Base-by-base conservation (phyloP, 2,329 filamentous ascomycete species). In the Calonectria hongkongensis region DNA sequence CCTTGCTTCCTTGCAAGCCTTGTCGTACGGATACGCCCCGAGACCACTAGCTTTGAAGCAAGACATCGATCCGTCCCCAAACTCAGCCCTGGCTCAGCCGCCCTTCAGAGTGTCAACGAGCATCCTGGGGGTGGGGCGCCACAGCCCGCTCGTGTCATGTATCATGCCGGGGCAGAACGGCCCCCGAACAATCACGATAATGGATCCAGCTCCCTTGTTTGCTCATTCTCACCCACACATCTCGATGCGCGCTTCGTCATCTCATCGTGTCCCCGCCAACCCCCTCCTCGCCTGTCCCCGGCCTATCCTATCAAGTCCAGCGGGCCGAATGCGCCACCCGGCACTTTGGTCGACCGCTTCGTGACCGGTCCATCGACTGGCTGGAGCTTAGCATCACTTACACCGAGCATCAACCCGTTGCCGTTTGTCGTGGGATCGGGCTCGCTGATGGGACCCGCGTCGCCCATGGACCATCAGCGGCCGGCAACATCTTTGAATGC, bases 291-390 rank as follows among this genome's bases (percentile, higher is more conserved):
- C 39, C 33, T 67, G 27, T 63, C 64, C 45, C 56, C 60, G 25
- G 48, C 69, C 47, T 64, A 64, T 71, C 47, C 56, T 50, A 33
- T 71, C 36, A 50, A 48, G 39, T 36, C 33, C 62, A 50, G 47
- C 73, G 71, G 68, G 60, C 73, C 73, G 69, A 68, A 74, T 74
- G 63, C 68, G 72, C 56, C 71, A 74, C 60, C 56, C 65, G 64
- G 54, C 62, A 60, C 41, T 18, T 68, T 54, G 63, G 39, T 51
- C 72, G 66, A 47, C 68, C 65, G n/a, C 45, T 43, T 56, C 33
- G 66, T 70, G 54, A 66, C 62, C 45, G 63, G 65, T 45, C 66
- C 68, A 48, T 43, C 12, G 47, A 48, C 62, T 45, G 18, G 60
- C 62, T 45, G 8, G 47, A 70, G 48, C 12, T 70, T 56, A 43